phyloP scores from a whole-genome alignment of 257 asterid genomes.

The Plantago elongata region DNA sequence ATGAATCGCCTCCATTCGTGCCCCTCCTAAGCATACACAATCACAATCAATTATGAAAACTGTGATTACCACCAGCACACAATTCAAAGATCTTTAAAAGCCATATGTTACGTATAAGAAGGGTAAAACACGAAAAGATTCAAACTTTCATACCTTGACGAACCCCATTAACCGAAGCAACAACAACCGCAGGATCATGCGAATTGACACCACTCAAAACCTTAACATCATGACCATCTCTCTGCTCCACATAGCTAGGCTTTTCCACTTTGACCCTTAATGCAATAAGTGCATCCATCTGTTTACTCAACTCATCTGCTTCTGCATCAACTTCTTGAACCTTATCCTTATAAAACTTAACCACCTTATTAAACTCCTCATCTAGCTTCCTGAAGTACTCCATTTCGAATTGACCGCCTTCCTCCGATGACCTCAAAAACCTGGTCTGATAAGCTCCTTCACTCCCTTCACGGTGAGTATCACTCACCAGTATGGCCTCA shows the following conservation, averaged over 20 bases:
- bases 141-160: conserved; percentile 38
- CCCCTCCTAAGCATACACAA: conserved; percentile 23
- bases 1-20: conserved; percentile 44
- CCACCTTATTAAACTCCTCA: conserved; percentile 64
- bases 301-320: conserved; percentile 57
- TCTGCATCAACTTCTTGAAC: conserved; percentile 43
- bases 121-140: background rate
- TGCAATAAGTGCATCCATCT: conserved; percentile 89
- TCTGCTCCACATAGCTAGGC: conserved; percentile 29
- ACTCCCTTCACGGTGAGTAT: conserved; percentile 26
- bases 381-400: conserved; percentile 54
- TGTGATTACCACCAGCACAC: background rate
- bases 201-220: conserved; percentile 6
- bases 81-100: background rate
- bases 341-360: conserved; percentile 44
- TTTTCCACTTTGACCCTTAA: conserved; percentile 52
- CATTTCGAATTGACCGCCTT: conserved; percentile 63
- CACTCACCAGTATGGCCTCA: conserved; percentile 56
- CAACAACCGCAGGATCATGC: conserved; percentile 35
- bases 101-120: background rate
- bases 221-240: background rate
- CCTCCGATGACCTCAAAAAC: conserved; percentile 60
- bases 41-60: background rate
- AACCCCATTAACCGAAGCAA: conserved; percentile 29
- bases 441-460: conserved; percentile 40